phyloP scores from a whole-genome alignment of 495 filamentous ascomycete species.

The Penicillium silybi region DNA sequence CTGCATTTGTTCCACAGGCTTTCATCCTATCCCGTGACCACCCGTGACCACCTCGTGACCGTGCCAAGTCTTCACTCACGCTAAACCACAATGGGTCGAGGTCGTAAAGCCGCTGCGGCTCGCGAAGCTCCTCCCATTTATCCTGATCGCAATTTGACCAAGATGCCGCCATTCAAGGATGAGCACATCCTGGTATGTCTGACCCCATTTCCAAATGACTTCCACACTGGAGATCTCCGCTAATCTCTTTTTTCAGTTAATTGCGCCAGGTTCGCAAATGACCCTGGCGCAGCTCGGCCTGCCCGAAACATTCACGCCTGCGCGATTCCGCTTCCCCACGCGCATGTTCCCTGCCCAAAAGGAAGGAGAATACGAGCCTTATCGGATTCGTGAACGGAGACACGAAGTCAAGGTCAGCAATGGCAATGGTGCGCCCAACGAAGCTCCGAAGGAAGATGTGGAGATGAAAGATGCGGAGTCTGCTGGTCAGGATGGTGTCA shows the following conservation, averaged over 20 bases:
- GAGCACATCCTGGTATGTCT: slow-evolving; percentile 65
- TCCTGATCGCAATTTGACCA: slow-evolving; percentile 8
- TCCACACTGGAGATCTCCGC: not conserved
- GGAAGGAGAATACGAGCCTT: slow-evolving; percentile 75
- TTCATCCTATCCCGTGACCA: slow-evolving; percentile 8
- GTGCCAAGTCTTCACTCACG: not conserved
- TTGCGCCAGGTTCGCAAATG: slow-evolving; percentile 89
- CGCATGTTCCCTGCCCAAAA: slow-evolving; percentile 89
- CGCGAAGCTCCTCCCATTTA: not conserved
- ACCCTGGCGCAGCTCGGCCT: slow-evolving; percentile 93
- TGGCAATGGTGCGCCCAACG: slow-evolving; percentile 28
- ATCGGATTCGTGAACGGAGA: slow-evolving; percentile 68
- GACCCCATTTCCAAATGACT: not conserved
- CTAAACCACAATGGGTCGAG: slow-evolving; percentile 16
- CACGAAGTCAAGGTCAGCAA: slow-evolving; percentile 49
- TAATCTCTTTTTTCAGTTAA: slow-evolving; percentile 40
- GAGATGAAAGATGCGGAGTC: slow-evolving; percentile 39
- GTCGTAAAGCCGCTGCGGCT: not conserved
- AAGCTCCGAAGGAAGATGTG: slow-evolving; percentile 42
- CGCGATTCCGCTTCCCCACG: slow-evolving; percentile 74
- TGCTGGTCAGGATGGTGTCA: slow-evolving; percentile 12
- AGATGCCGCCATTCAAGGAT: slow-evolving; percentile 73
- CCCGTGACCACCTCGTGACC: slow-evolving; percentile 8
- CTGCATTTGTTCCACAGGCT: not conserved
- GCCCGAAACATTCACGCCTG: slow-evolving; percentile 84